Conservation (phyloP, 768 basidiomycete genomes). For the Panaeolus papilionaceus region DNA sequence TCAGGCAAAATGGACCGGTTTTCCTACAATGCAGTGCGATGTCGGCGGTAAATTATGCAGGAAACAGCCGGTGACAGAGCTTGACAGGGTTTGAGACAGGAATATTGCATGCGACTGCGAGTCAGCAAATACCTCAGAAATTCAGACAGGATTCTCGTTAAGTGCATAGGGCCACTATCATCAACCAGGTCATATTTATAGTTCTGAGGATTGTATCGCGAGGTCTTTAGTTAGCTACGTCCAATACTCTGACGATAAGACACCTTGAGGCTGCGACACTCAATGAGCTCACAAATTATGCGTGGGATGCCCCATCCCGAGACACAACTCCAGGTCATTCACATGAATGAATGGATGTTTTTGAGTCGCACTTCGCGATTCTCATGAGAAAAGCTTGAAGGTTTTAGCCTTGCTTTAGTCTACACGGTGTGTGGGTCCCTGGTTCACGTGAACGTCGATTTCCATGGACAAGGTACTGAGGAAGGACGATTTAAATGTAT, state of each 20-base stretch:
- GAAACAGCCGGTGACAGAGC: not conserved
- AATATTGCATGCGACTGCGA: not conserved
- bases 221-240: not conserved
- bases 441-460: conserved; percentile 1
- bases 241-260: not conserved
- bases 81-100: not conserved
- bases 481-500: not conserved
- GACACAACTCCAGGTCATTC: not conserved
- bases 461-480: not conserved
- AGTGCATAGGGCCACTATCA: not conserved
- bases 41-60: conserved; percentile 7
- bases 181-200: not conserved
- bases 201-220: not conserved
- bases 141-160: not conserved
- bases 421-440: conserved; percentile 9
- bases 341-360: conserved; percentile 9
- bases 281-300: not conserved
- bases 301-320: not conserved
- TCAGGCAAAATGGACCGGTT: conserved; percentile 12
- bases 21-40: conserved; percentile 7
- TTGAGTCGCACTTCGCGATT: not conserved
- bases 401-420: conserved; percentile 13
- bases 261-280: not conserved
- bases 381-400: conserved; percentile 11
- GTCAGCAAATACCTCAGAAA: not conserved